phyloP scores from a whole-genome alignment of 2,329 filamentous ascomycete species.

The Fusarium siculi region DNA sequence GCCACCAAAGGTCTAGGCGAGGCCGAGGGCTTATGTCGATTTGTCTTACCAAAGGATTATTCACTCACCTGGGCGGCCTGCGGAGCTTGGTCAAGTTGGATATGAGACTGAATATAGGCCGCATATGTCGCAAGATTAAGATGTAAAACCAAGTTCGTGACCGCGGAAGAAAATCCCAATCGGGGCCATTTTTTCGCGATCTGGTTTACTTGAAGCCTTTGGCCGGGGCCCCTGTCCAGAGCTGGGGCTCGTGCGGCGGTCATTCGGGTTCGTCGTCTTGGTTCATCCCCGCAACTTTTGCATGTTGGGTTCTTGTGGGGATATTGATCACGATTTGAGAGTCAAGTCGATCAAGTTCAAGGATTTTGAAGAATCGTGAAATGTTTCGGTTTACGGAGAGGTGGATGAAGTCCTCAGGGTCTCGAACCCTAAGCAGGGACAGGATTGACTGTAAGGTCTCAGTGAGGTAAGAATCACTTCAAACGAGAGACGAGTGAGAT shows the following conservation, averaged over 20 bases:
- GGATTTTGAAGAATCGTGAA: background rate
- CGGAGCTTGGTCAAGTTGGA: background rate
- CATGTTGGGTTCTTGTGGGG: constrained; percentile 25
- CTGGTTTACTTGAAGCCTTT: constrained; percentile 24
- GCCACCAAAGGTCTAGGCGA: constrained; percentile 28
- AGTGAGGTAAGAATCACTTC: background rate
- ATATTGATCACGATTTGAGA: constrained; percentile 19
- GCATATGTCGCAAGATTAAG: constrained; percentile 12
- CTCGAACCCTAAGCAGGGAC: background rate
- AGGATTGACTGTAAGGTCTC: background rate
- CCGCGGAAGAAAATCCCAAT: constrained; percentile 13
- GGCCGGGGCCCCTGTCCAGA: constrained; percentile 37
- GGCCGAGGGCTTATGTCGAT: constrained; percentile 17
- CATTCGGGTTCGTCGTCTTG: constrained; percentile 39
- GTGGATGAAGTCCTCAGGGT: background rate
- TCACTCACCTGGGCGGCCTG: constrained; percentile 1
- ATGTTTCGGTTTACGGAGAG: background rate
- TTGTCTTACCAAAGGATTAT: constrained; percentile 11
- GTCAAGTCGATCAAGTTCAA: constrained; percentile 20
- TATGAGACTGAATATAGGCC: background rate
- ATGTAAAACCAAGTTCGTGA: constrained; percentile 17
- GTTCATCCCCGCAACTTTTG: constrained; percentile 38
- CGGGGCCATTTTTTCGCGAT: constrained; percentile 31
- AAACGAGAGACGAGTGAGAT: constrained; percentile 4
- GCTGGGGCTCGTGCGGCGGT: constrained; percentile 38